These are phyloP conservation scores for Pyrenophora tritici-repentis DNA, from an alignment of 2,329 filamentous ascomycete genomes.

Conservation along the genomic window DNA sequence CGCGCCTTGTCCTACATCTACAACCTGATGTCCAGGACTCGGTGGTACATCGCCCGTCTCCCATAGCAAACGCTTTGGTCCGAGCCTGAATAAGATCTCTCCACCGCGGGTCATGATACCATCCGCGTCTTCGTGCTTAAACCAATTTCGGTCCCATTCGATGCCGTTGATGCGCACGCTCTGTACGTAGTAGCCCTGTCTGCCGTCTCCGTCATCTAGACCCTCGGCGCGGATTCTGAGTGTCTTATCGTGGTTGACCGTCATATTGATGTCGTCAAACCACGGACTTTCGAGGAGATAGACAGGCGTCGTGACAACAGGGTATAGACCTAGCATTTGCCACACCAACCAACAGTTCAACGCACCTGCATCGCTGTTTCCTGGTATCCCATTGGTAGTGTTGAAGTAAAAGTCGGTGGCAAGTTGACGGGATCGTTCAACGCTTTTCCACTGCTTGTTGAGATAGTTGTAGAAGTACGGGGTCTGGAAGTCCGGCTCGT, in stretches of 20 bases:
- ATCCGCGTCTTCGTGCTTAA: conserved; percentile 56
- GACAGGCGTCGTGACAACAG: conserved; percentile 54
- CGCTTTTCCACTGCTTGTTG: conserved; percentile 46
- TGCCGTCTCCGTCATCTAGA: conserved; percentile 48
- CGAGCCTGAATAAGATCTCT: conserved; percentile 42
- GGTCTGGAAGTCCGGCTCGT: conserved; percentile 49
- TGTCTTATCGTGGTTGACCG: conserved; percentile 42
- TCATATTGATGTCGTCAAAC: conserved; percentile 50
- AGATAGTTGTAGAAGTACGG: conserved; percentile 52
- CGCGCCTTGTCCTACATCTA: conserved; percentile 23
- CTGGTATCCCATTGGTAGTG: conserved; percentile 49
- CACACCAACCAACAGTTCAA: conserved; percentile 58
- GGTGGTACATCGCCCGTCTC: conserved; percentile 43
- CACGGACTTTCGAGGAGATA: conserved; percentile 55
- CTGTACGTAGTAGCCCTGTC: conserved; percentile 58
- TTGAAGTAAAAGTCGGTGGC: conserved; percentile 52
- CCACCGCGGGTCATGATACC: conserved; percentile 43
- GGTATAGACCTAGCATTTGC: conserved; percentile 57
- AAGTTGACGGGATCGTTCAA: conserved; percentile 38
- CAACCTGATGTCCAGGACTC: conserved; percentile 39
- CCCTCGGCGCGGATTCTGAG: conserved; percentile 55
- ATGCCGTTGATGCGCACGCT: conserved; percentile 59
- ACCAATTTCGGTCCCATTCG: conserved; percentile 60
- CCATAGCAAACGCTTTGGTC: conserved; percentile 34
- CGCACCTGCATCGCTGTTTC: conserved; percentile 55